Base-by-base conservation (phyloP, 805 yeast species). In the Kodamaea fukazawae region DNA sequence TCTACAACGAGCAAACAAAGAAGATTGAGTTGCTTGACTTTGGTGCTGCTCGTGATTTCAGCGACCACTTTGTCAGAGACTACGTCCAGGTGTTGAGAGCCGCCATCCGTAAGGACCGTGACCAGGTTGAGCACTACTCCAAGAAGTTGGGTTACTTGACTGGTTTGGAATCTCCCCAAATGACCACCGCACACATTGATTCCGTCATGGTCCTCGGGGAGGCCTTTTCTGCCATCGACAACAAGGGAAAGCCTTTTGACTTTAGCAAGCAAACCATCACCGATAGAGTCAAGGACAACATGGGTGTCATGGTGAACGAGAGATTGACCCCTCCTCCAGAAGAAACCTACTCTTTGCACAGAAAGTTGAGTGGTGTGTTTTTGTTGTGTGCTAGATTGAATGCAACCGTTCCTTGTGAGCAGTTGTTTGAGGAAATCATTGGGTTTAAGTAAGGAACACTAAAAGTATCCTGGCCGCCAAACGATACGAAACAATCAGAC, bases 311-410 rank as follows among this genome's bases (percentile, higher is more conserved):
- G 99, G 72, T 93, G 45, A 78, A 82, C 45, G 96, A 93, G 61
- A 78, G 99, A 50, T 70, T 93, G 45, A 79, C 96, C 3, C 97
- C 99, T 3, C 99, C 99, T 10, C 99, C 99, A 2, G 98, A 93
- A 55, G 99, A 93, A 62, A 93, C 99, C 0, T 93, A 93, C 60
- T 85, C 96, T n/a, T 70, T 93, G 51, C 99, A 93, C 64, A 75
- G 99, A 54, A 93, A 93, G 57, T 79, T 93, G 55, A 86, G 96
- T 57, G 99, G 99, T 8, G 95, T 93, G 1, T 93, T 86, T 57
- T 70, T 93, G 45, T 70, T 93, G 40, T 91, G 98, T 66, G 86
- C 98, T 3, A 76, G 86, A 51, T 71, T 93, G 62, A 70, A 78
- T 29, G 97, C 98, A 2, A 69, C 73, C 9, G 91, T 93, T 26